phyloP scores from a whole-genome alignment of 805 yeast species.

The Cephaloascus fragrans region DNA sequence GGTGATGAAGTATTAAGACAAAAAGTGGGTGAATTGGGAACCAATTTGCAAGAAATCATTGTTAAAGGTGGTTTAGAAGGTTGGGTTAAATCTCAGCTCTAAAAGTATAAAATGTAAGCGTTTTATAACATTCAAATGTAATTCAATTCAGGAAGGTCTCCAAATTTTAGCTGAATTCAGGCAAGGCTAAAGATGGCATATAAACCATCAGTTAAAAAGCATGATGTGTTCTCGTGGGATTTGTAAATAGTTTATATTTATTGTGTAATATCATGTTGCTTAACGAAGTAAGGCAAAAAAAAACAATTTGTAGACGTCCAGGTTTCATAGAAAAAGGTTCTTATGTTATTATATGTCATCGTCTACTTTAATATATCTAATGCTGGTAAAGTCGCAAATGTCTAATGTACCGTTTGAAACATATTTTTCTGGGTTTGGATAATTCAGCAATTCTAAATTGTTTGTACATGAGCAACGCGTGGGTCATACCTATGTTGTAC shows the following conservation, averaged over 20 bases:
- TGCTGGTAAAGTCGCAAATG: not conserved
- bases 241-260: not conserved
- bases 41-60: constrained; percentile 91
- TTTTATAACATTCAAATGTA: too few species aligned
- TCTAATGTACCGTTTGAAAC: not conserved
- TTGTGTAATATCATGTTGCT: not conserved
- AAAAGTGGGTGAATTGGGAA: constrained; percentile 93
- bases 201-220: not conserved
- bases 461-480: too few species aligned
- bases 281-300: too few species aligned
- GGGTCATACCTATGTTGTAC: too few species aligned
- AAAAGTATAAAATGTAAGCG: too few species aligned
- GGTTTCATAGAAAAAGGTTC: too few species aligned
- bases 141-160: too few species aligned
- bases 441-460: not conserved
- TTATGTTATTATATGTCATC: too few species aligned
- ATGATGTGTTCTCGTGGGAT: not conserved
- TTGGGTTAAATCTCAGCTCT: constrained; percentile 81
- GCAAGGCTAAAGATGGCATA: too few species aligned
- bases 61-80: constrained; percentile 97
- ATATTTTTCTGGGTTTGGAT: not conserved
- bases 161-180: too few species aligned
- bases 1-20: constrained; percentile 53
- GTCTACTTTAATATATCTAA: too few species aligned
- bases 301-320: too few species aligned